Base-by-base conservation (phyloP, 2,329 filamentous ascomycete genomes). In the Monosporascus sp. region DNA sequence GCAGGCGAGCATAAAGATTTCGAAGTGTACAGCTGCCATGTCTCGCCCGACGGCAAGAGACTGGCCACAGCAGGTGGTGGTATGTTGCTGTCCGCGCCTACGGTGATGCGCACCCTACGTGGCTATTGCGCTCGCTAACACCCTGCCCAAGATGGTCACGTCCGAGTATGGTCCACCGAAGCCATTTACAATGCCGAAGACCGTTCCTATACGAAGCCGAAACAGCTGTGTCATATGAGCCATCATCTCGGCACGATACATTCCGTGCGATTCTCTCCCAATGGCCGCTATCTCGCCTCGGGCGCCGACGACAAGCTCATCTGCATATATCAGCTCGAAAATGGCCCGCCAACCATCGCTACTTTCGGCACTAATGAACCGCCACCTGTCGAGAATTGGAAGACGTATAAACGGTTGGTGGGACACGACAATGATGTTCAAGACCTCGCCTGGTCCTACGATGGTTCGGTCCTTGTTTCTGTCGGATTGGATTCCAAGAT, bases 271-370 rank as follows among this genome's bases (percentile, higher is more conserved):
- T 99, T 97, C 76, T 97, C 94, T 9, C 88, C 91, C 28, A 97
- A 96, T 67, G 90, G 91, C 53, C 91, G 91, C 68, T 99, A 97
- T 69, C 82, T 99, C 50, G 95, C 95, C 37, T 97, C 93, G 11
- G 94, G 94, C 54, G 95, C 95, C 64, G 94, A 99, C 73, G 94
- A 99, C 76, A 97, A 97, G 78, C 93, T 99, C 67, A 95, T 99
- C 60, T 97, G 94, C 72, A 91, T 99, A 60, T 99, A 99, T 72
- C 87, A 89, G 58, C 82, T 97, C 51, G 91, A 97, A 72, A 83
- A 88, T 53, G 89, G 86, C 66, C 85, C 89, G 24, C 89, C 92
- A 3, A 79, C 88, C 28, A 82, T 89, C 64, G 81, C 87, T 50
- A 82, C 88, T 9, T 87, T 89, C 9, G 88, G 88, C 56, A 85